These are phyloP conservation scores for Nematocida homosporus DNA, from an alignment of 371 early-diverging fungal genomes.

Conservation along the genomic window DNA sequence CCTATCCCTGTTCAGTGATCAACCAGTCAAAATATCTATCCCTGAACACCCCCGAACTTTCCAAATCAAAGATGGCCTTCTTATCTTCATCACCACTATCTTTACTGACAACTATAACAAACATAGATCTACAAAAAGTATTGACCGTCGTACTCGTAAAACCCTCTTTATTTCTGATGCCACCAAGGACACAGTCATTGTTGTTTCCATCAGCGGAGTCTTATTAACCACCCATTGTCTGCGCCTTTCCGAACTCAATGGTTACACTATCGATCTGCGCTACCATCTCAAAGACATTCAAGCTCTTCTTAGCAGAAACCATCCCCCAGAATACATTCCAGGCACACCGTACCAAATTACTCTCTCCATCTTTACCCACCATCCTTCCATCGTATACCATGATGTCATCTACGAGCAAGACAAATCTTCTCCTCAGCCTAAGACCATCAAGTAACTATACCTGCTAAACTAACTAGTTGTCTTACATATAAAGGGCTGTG, in stretches of 20 bases:
- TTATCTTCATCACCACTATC: background rate
- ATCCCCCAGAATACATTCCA: background rate
- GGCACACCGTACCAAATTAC: background rate
- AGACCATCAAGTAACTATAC: no score
- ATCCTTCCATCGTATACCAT: background rate
- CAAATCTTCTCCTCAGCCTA: background rate
- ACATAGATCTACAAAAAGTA: background rate
- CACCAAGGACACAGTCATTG: background rate
- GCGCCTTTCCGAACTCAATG: background rate
- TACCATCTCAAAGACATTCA: background rate
- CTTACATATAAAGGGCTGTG: slow-evolving; percentile 13
- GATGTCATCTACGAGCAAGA: background rate
- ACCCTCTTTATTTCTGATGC: background rate
- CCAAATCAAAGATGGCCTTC: background rate
- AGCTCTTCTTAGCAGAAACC: background rate
- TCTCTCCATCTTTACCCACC: background rate
- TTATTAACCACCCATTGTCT: background rate
- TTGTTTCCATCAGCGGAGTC: background rate
- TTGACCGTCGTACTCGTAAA: background rate
- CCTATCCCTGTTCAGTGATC: background rate
- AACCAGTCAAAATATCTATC: background rate
- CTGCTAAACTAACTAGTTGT: background rate
- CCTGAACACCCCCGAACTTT: background rate
- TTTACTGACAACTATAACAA: background rate
- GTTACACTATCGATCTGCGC: background rate